Base-by-base conservation (phyloP, 345 rosid species). In the Aquilaria malaccensis region DNA sequence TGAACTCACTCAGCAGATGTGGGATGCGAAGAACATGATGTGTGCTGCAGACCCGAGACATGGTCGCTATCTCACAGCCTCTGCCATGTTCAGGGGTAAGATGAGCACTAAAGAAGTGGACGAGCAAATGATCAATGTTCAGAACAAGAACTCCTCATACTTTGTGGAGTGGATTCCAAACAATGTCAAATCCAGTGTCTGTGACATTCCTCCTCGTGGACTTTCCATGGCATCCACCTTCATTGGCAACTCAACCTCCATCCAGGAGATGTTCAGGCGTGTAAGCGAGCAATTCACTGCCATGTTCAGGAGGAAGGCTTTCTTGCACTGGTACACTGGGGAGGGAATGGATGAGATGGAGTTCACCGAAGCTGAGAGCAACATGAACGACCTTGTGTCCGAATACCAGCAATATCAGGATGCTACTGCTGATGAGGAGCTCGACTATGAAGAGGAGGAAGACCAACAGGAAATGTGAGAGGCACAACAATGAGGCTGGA, bases 11-110 rank as follows among this genome's bases (percentile, higher is more conserved):
- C 77, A 77, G 58, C 77, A 77, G 65, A 77, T 77, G 80, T 77
- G 80, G 80, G 80, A 77, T 11, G 63, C 80, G 37, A 77, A 77
- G 65, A 77, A 77, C 70, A 77, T 77, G 80, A 77, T 78, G 82
- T 78, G 79, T 64, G 82, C 79, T 0, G 79, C 82, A 49, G 82
- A 75, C 66, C 82, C 82, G 7, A 67, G 82, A 45, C 82, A 78
- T 45, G 79, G 82, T 15, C 79, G 76, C 43, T 78, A 78, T 74
- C 69, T 71, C 53, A 78, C 81, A 11, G 81, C 74, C 54, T 78
- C 82, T 29, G 82, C 79, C 43, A 74, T 74, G 74, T 74, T 72
- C 74, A 64, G 74, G 43, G 72, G 72, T 53, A 69, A 69, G 72
- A 69, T 69, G 69, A 66, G 69, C 56, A 66, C 69, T 57, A 66